Percentiles rank a stretch among this genome's conserved stretches.
These are phyloP conservation scores for Prosopis cineraria DNA, from an alignment of 306 rosid species.

Conservation along the genomic window DNA sequence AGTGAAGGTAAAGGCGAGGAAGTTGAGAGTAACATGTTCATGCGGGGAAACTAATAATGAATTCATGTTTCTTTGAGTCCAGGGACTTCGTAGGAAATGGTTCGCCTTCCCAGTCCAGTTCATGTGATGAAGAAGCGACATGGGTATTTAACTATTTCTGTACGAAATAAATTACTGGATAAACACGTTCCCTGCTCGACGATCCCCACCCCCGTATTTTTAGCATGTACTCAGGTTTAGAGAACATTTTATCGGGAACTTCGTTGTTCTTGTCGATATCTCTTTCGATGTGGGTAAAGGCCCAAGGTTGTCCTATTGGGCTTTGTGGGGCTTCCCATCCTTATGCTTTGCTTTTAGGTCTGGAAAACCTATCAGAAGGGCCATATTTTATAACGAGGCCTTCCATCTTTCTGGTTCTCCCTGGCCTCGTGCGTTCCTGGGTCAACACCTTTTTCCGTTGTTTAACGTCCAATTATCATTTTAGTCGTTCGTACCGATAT, in stretches of 20 bases:
- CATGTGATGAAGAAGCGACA: background rate
- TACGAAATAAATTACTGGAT: background rate
- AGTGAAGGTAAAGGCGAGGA: slow-evolving; percentile 24
- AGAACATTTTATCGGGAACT: background rate
- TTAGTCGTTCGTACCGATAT: background rate
- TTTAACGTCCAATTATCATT: background rate
- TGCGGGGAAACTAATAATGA: background rate
- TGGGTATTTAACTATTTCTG: background rate
- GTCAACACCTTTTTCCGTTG: background rate
- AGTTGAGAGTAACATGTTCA: background rate
- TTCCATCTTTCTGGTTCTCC: background rate
- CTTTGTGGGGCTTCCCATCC: background rate
- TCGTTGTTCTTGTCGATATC: background rate
- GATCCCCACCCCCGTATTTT: background rate
- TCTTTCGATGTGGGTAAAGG: background rate
- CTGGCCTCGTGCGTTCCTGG: background rate
- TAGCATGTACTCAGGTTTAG: background rate
- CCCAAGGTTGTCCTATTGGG: background rate
- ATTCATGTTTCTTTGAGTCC: slow-evolving; percentile 5
- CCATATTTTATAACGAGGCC: background rate
- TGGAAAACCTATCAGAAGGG: background rate
- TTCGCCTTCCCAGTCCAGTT: background rate
- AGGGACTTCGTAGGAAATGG: background rate
- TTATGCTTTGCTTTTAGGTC: background rate
- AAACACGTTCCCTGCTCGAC: background rate